Evolutionary conservation across 441 rosid species (phyloP).

Genomic region (Kokia cookei): DNA sequence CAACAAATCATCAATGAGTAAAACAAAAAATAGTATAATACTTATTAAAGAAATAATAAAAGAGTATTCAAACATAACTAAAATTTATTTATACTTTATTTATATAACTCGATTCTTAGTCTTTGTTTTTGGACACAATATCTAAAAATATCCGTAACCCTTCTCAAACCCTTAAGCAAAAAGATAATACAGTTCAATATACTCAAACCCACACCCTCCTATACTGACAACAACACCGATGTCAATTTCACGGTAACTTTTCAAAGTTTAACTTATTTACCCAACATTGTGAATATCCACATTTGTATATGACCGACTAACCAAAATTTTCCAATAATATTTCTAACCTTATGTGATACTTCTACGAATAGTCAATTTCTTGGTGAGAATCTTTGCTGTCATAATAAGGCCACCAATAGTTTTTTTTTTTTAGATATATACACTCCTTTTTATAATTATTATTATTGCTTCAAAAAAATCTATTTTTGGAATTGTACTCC

Average conservation of each 20-base stretch:
- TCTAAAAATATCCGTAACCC: too few species aligned
- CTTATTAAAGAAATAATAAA: too few species aligned
- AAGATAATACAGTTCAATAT: accelerated
- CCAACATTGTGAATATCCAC: not conserved
- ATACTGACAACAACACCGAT: too few species aligned
- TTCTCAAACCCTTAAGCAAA: too few species aligned
- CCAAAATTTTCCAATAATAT: constrained; percentile 9
- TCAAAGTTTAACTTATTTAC: not conserved
- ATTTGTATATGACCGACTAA: constrained; percentile 4
- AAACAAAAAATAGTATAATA: too few species aligned
- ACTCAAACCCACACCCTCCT: accelerated
- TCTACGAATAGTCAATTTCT: constrained; percentile 36
- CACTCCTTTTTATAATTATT: not conserved
- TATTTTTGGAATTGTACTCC: not conserved
- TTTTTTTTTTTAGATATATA: constrained; percentile 1
- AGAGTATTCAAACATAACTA: too few species aligned
- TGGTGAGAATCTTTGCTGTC: constrained; percentile 39
- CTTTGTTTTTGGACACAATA: too few species aligned
- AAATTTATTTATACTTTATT: too few species aligned
- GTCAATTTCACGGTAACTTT: too few species aligned
- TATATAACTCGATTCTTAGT: too few species aligned
- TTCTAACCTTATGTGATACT: constrained; percentile 18
- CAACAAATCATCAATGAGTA: too few species aligned
- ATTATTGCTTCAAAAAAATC: not conserved
- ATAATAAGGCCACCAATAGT: constrained; percentile 29